phyloP scores from a whole-genome alignment of 331 rosid species.

The Dryas integrifolia region DNA sequence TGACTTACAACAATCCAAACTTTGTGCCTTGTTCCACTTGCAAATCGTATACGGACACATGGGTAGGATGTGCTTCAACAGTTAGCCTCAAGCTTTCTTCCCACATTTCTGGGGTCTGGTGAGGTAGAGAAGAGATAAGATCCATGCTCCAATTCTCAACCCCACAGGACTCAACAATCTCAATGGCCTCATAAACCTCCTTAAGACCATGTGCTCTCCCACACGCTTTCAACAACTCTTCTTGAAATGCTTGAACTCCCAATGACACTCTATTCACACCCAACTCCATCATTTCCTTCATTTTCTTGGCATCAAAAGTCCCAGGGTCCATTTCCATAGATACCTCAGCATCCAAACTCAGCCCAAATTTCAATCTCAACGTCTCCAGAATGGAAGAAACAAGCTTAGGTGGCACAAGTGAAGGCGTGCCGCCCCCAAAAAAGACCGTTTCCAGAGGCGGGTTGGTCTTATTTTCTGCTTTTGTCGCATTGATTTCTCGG shows the following conservation, averaged over 20 bases:
- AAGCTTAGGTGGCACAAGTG: slow-evolving; percentile 73
- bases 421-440: slow-evolving; percentile 85
- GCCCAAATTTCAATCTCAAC: slow-evolving; percentile 49
- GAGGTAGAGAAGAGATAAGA: slow-evolving; percentile 80
- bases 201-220: slow-evolving; percentile 76
- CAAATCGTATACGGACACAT: slow-evolving; percentile 81
- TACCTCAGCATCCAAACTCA: slow-evolving; percentile 53
- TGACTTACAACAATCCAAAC: slow-evolving; percentile 67
- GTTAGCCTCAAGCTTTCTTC: slow-evolving; percentile 68
- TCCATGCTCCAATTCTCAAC: slow-evolving; percentile 83
- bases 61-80: slow-evolving; percentile 55
- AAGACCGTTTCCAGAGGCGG: slow-evolving; percentile 63
- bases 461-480: slow-evolving; percentile 14
- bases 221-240: slow-evolving; percentile 64
- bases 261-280: slow-evolving; percentile 78
- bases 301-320: slow-evolving; percentile 65
- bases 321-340: slow-evolving; percentile 95
- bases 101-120: slow-evolving; percentile 73
- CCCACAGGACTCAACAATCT: slow-evolving; percentile 54
- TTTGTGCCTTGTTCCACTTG: slow-evolving; percentile 83
- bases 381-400: slow-evolving; percentile 51
- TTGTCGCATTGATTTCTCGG: slow-evolving; percentile 68
- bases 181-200: slow-evolving; percentile 74
- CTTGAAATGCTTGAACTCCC: slow-evolving; percentile 90
- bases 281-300: slow-evolving; percentile 48